Conservation (phyloP, 2,329 filamentous ascomycete species). For the Ceratocystis cacaofunesta region DNA sequence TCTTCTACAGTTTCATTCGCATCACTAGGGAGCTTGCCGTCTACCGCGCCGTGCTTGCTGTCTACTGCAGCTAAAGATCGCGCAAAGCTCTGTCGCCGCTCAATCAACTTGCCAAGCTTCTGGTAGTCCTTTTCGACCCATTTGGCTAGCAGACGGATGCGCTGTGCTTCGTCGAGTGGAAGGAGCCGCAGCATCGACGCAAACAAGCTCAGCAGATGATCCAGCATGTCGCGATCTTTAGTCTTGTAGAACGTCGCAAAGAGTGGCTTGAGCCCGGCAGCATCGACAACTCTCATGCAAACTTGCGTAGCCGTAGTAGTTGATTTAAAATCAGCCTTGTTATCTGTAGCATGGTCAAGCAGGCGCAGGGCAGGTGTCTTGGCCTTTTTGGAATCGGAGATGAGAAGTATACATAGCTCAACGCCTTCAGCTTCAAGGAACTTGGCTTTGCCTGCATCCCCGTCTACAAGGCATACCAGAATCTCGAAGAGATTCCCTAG, state of each 20-base stretch:
- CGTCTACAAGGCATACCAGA: conserved; percentile 66
- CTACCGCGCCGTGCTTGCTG: conserved; percentile 21
- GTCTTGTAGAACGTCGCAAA: conserved; percentile 86
- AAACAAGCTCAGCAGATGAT: conserved; percentile 77
- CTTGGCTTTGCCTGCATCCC: conserved; percentile 56
- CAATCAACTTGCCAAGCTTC: conserved; percentile 60
- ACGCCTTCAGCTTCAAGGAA: conserved; percentile 85
- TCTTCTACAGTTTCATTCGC: conserved; percentile 42
- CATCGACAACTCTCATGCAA: conserved; percentile 65
- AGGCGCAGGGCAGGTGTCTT: conserved; percentile 64
- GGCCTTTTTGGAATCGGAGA: conserved; percentile 70
- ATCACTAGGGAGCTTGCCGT: conserved; percentile 17
- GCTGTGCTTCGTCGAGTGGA: conserved; percentile 58
- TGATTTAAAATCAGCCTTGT: conserved; percentile 19
- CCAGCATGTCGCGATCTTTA: conserved; percentile 50
- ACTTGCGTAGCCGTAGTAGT: conserved; percentile 42
- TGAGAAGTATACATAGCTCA: conserved; percentile 81
- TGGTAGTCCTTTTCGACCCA: conserved; percentile 91
- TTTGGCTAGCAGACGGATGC: conserved; percentile 79
- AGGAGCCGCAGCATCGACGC: conserved; percentile 65
- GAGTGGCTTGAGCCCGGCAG: conserved; percentile 66
- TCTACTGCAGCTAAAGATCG: conserved; percentile 48
- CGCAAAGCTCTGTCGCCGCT: conserved; percentile 56
- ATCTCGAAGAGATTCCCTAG: conserved; percentile 88
- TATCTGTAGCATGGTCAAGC: conserved; percentile 60